Conservation (phyloP, 768 basidiomycete genomes). For the Phylloporus arenicola region DNA sequence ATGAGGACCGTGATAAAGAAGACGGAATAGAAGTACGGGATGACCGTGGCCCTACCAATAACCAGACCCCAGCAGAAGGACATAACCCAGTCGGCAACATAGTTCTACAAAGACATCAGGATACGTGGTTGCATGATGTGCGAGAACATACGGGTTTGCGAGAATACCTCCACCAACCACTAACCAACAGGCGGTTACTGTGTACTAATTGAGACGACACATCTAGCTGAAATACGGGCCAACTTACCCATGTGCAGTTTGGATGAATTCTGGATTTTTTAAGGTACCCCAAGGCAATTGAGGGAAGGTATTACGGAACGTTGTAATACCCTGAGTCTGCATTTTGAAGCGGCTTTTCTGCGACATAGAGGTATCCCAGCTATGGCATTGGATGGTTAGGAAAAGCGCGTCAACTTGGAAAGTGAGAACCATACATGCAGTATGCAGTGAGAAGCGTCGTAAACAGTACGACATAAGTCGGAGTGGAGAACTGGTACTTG, state of each 20-base stretch:
- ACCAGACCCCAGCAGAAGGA: slow-evolving; percentile 80
- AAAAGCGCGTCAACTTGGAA: neutral
- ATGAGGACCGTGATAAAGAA: slow-evolving; percentile 94
- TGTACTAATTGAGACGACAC: slow-evolving; percentile 5
- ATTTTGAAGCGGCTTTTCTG: slow-evolving; percentile 98
- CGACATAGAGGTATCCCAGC: slow-evolving; percentile 92
- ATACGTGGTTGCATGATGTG: neutral
- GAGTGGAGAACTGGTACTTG: slow-evolving; percentile 80
- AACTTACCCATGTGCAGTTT: slow-evolving; percentile 85
- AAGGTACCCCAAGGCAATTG: slow-evolving; percentile 80
- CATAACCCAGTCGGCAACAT: slow-evolving; percentile 90
- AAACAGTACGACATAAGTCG: slow-evolving; percentile 68
- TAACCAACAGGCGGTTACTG: slow-evolving; percentile 85
- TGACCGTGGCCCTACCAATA: slow-evolving; percentile 69
- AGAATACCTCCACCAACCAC: slow-evolving; percentile 92
- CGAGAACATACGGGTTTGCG: slow-evolving; percentile 76
- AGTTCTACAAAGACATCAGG: slow-evolving; percentile 52
- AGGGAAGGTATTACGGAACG: slow-evolving; percentile 89
- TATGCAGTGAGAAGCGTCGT: slow-evolving; percentile 76
- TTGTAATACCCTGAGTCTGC: slow-evolving; percentile 85
- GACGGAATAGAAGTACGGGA: slow-evolving; percentile 94
- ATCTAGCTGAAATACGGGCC: neutral
- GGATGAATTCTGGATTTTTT: slow-evolving; percentile 83
- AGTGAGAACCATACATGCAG: slow-evolving; percentile 56
- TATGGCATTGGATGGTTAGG: slow-evolving; percentile 26